Percentiles rank a stretch among this genome's conserved stretches.
Evolutionary conservation across 202 grass and related monocot genomes (phyloP).

Genomic region (Setaria viridis): DNA sequence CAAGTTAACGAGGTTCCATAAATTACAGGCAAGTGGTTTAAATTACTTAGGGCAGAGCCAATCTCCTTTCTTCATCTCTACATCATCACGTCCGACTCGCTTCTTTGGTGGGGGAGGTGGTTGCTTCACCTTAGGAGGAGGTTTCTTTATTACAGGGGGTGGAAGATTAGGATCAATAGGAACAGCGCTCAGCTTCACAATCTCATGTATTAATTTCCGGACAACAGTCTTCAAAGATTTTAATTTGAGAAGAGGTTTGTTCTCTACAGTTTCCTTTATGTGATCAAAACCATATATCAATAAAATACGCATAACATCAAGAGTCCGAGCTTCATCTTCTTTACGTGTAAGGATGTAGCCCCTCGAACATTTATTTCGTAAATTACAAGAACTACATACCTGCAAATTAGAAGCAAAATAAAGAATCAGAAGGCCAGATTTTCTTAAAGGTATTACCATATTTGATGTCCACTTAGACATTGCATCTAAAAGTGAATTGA

Average conservation of each 20-base stretch:
- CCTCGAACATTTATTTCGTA: conserved; percentile 71
- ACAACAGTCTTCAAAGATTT: conserved; percentile 81
- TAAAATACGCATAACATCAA: conserved; percentile 90
- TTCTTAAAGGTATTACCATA: conserved; percentile 8
- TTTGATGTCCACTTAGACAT: conserved; percentile 27
- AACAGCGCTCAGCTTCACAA: conserved; percentile 77
- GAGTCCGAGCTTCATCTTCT: conserved; percentile 94
- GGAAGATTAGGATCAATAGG: conserved; percentile 93
- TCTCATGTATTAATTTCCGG: conserved; percentile 86
- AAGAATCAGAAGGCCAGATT: conserved; percentile 28
- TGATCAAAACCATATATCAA: conserved; percentile 87
- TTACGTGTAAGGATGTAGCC: conserved; percentile 95
- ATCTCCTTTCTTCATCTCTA: conserved; percentile 99
- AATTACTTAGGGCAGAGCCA: conserved; percentile 98
- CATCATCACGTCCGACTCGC: conserved; percentile 91
- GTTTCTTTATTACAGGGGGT: conserved; percentile 75
- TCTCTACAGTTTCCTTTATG: conserved; percentile 81
- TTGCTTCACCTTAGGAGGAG: conserved; percentile 88
- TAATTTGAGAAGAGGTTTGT: conserved; percentile 75
- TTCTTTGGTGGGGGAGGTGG: conserved; percentile 77
- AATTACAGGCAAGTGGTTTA: conserved; percentile 40
- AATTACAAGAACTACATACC: conserved; percentile 94
- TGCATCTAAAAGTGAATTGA: background rate
- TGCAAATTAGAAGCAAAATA: conserved; percentile 51
- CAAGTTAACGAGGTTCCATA: conserved; percentile 40